Percentiles rank a stretch among this genome's conserved stretches.
phyloP scores from a whole-genome alignment of 345 rosid genomes.

The Leavenworthia alabamica region DNA sequence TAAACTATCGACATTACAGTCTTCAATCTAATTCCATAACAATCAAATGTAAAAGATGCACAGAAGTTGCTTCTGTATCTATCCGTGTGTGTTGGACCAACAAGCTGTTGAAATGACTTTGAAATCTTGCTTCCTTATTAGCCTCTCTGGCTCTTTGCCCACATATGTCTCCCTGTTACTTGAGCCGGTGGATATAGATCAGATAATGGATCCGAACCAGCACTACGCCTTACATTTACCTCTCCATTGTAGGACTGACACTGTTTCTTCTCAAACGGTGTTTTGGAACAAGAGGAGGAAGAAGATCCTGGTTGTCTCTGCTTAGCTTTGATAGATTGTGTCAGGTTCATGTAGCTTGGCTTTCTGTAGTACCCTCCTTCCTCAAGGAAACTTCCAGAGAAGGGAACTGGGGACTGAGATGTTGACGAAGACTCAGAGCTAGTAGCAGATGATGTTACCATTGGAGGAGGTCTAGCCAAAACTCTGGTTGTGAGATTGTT shows the following conservation, averaged over 20 bases:
- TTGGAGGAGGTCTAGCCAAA: slow-evolving; percentile 44
- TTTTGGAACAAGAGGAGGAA: slow-evolving; percentile 22
- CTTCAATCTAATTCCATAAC: neutral
- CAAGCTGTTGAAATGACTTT: slow-evolving; percentile 28
- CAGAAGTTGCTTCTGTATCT: slow-evolving; percentile 11
- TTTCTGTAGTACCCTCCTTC: slow-evolving; percentile 46
- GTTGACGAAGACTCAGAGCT: slow-evolving; percentile 62
- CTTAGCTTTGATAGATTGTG: slow-evolving; percentile 74
- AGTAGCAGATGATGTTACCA: slow-evolving; percentile 43
- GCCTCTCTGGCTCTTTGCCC: slow-evolving; percentile 34
- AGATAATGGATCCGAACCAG: slow-evolving; percentile 39
- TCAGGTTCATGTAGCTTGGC: slow-evolving; percentile 75
- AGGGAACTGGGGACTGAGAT: slow-evolving; percentile 44
- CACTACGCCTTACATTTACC: slow-evolving; percentile 39
- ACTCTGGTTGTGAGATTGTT: slow-evolving; percentile 51
- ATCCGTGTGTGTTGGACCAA: slow-evolving; percentile 21
- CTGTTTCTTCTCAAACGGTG: slow-evolving; percentile 36
- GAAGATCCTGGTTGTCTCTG: slow-evolving; percentile 38
- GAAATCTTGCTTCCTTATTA: slow-evolving; percentile 5
- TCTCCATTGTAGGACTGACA: slow-evolving; percentile 48
- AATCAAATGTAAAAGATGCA: neutral
- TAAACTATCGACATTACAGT: neutral
- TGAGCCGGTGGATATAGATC: slow-evolving; percentile 57
- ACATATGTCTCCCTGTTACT: slow-evolving; percentile 31
- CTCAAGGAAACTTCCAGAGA: slow-evolving; percentile 34